These are phyloP conservation scores for Myotisia sp. DNA, from an alignment of 2,329 filamentous ascomycete genomes.

Conservation along the genomic window DNA sequence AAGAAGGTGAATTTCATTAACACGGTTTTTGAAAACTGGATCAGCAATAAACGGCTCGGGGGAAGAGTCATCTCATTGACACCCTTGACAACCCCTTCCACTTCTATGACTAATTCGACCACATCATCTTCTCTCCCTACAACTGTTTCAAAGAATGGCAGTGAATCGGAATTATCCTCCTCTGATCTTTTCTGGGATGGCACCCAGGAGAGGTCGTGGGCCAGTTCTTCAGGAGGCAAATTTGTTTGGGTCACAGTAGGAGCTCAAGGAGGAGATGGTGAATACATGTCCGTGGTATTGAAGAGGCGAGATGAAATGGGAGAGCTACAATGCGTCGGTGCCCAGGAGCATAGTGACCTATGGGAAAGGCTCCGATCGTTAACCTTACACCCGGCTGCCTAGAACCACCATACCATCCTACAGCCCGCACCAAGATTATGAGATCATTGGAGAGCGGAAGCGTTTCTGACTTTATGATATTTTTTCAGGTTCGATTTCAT, in stretches of 20 bases:
- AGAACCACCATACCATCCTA: no score
- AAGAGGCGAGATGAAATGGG: conserved; percentile 13
- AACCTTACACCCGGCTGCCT: background rate
- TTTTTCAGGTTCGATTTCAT: background rate
- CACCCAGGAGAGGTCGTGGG: conserved; percentile 25
- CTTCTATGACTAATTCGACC: background rate
- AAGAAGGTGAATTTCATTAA: conserved; percentile 31
- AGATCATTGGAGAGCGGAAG: no score
- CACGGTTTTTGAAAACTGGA: conserved; percentile 29
- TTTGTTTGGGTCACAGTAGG: conserved; percentile 40
- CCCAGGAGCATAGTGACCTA: conserved; percentile 9
- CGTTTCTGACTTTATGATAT: background rate
- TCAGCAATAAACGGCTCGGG: conserved; percentile 25
- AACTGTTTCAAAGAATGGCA: conserved; percentile 6
- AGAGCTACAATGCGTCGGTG: conserved; percentile 9
- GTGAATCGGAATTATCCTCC: conserved; percentile 6
- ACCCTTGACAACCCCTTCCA: conserved; percentile 2
- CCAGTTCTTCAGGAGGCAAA: conserved; percentile 31
- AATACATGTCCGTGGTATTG: conserved; percentile 27
- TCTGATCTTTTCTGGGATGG: conserved; percentile 29
- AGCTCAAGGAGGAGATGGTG: conserved; percentile 33
- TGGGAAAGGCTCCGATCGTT: conserved; percentile 10
- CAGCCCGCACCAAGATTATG: no score
- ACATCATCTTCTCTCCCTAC: background rate
- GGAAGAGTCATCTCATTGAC: conserved; percentile 15